Conservation (phyloP, 306 rosid genomes). For the Prunus salicina region DNA sequence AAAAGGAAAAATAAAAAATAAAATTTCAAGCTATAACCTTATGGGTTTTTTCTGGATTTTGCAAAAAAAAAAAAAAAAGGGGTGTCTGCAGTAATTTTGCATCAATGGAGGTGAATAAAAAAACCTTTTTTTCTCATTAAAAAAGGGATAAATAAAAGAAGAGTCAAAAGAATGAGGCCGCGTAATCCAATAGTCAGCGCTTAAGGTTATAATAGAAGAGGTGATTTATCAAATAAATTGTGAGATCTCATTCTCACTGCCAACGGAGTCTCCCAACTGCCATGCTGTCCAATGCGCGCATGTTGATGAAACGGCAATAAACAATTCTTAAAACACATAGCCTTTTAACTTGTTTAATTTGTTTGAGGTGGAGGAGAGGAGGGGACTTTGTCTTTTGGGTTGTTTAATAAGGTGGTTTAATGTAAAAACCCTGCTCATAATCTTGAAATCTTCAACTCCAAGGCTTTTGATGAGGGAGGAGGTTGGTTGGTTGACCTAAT, state of each 20-base stretch:
- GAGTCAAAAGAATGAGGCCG: slow-evolving; percentile 18
- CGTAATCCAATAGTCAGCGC: slow-evolving; percentile 20
- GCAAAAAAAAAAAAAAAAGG: not conserved
- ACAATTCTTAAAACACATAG: not conserved
- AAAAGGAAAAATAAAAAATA: not conserved
- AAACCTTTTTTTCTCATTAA: not conserved
- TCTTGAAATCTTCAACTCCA: slow-evolving; percentile 12
- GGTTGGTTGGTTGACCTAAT: slow-evolving; percentile 22
- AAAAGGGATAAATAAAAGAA: not conserved
- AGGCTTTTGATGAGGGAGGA: not conserved
- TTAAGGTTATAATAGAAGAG: not conserved
- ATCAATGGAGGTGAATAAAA: not conserved
- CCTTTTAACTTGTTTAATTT: not conserved
- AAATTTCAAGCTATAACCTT: not conserved
- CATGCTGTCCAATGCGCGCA: slow-evolving; percentile 18
- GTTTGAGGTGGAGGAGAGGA: not conserved
- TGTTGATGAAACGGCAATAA: slow-evolving; percentile 12
- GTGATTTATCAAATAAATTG: not conserved
- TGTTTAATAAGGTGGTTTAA: not conserved
- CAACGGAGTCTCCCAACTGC: not conserved
- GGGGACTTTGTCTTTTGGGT: not conserved
- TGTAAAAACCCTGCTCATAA: not conserved
- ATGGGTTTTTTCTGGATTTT: not conserved
- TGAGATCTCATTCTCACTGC: slow-evolving; percentile 20
- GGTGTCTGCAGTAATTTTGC: not conserved